phyloP scores from a whole-genome alignment of 1,284 basidiomycete genomes.

The Puccinia triticina region DNA sequence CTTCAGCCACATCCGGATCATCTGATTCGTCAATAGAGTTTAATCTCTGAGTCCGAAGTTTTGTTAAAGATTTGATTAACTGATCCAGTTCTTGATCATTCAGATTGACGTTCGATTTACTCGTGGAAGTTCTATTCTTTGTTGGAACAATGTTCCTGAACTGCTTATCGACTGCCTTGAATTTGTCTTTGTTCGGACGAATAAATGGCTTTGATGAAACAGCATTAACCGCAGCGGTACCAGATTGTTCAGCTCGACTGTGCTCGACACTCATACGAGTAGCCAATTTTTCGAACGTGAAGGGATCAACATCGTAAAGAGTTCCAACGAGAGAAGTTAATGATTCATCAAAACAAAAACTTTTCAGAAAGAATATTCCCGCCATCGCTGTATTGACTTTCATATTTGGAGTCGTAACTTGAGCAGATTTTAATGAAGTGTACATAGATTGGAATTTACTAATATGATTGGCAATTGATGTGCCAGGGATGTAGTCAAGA shows the following conservation, averaged over 20 bases:
- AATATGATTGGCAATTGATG: too few relatives aligned
- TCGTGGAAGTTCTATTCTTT: not conserved
- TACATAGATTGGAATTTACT: too few relatives aligned
- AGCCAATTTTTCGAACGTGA: not conserved
- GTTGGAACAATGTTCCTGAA: not conserved
- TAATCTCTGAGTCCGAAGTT: too few relatives aligned
- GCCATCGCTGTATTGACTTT: too few relatives aligned
- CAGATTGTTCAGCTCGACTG: not conserved
- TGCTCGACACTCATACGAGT: too few relatives aligned
- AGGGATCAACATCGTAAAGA: not conserved
- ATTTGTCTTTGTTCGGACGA: not conserved
- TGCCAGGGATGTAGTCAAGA: too few relatives aligned
- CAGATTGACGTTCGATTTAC: not conserved
- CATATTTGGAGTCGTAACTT: too few relatives aligned
- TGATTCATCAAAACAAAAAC: too few relatives aligned
- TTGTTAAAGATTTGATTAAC: too few relatives aligned
- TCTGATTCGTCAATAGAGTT: not conserved
- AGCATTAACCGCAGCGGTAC: too few relatives aligned
- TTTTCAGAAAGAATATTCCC: too few relatives aligned
- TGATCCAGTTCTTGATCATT: not conserved
- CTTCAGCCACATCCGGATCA: not conserved
- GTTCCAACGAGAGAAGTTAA: too few relatives aligned
- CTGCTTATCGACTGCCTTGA: not conserved
- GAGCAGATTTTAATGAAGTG: not conserved
- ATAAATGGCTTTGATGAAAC: not conserved